phyloP scores from a whole-genome alignment of 1,284 basidiomycete genomes.

The Cryptococcus sp. region DNA sequence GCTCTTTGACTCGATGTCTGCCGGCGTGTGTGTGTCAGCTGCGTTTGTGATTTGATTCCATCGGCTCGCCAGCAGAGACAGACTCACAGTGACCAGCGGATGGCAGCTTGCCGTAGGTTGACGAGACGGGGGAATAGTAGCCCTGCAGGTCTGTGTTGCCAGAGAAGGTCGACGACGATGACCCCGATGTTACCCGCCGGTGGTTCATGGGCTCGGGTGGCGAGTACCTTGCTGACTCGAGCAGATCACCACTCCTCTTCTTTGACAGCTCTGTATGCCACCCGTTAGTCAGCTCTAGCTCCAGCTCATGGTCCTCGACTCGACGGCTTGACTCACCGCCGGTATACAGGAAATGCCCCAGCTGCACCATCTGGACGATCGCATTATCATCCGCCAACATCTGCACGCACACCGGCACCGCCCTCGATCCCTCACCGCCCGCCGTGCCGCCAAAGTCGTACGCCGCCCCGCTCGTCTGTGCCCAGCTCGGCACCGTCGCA shows the following conservation, averaged over 20 bases:
- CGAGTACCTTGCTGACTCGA: constrained; percentile 25
- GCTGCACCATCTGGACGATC: constrained; percentile 29
- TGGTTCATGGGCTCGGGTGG: constrained; percentile 8
- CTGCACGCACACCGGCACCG: constrained; percentile 35
- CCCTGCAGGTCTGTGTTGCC: too few relatives aligned
- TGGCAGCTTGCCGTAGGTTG: background rate
- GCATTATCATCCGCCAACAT: constrained; percentile 30
- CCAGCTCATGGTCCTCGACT: constrained; percentile 2
- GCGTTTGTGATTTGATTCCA: background rate
- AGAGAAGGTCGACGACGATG: background rate
- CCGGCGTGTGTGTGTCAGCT: background rate
- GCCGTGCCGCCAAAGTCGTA: background rate
- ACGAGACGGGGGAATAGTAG: too few relatives aligned
- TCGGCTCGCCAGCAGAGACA: background rate
- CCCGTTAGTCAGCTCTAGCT: too few relatives aligned
- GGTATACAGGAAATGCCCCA: constrained; percentile 39
- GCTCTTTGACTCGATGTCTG: background rate
- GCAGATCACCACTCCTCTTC: constrained; percentile 25
- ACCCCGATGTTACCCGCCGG: background rate
- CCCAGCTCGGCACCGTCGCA: constrained; percentile 31
- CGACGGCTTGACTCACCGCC: constrained; percentile 15
- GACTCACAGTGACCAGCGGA: background rate
- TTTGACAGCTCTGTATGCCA: constrained; percentile 5
- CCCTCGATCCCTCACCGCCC: constrained; percentile 14
- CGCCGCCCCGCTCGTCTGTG: constrained; percentile 14